Percentiles rank a stretch among this genome's conserved stretches.
Evolutionary conservation across 805 yeast species (phyloP).

Genomic region (Candida tibetensis): DNA sequence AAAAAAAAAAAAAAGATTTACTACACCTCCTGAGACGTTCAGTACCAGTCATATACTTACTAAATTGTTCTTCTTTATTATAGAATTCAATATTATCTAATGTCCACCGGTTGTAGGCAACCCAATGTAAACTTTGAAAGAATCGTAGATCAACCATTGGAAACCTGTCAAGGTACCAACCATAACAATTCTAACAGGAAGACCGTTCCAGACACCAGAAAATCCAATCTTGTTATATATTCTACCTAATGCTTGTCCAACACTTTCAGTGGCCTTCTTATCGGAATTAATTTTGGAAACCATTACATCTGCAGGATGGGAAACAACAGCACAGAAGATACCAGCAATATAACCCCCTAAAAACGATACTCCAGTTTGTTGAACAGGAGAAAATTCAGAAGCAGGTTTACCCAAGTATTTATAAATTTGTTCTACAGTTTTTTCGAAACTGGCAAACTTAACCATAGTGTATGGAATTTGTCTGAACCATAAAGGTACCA

Average conservation of each 20-base stretch:
- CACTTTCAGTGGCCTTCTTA: constrained; percentile 60
- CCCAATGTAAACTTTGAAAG: constrained; percentile 92
- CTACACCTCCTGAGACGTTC: no score
- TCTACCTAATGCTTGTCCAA: constrained; percentile 63
- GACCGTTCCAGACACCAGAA: constrained; percentile 90
- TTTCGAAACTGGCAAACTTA: constrained; percentile 92
- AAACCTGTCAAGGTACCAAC: constrained; percentile 95
- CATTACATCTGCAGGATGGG: constrained; percentile 99
- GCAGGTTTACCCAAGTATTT: constrained; percentile 67
- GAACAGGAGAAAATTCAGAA: constrained; percentile 62
- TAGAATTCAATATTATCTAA: constrained; percentile 9
- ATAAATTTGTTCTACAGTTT: constrained; percentile 81
- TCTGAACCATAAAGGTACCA: constrained; percentile 91
- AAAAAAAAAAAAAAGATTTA: no score
- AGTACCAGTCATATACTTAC: no score
- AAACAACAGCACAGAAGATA: constrained; percentile 90
- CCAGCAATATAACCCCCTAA: constrained; percentile 97
- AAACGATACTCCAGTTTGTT: constrained; percentile 94
- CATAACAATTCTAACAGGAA: constrained; percentile 92
- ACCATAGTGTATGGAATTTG: constrained; percentile 99
- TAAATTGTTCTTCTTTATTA: not conserved
- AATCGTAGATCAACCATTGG: constrained; percentile 96
- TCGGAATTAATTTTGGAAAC: constrained; percentile 87
- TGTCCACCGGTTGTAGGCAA: constrained; percentile 86
- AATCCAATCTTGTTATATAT: constrained; percentile 86